phyloP scores from a whole-genome alignment of 305 asterid species.

The Caryopteris hybrid region DNA sequence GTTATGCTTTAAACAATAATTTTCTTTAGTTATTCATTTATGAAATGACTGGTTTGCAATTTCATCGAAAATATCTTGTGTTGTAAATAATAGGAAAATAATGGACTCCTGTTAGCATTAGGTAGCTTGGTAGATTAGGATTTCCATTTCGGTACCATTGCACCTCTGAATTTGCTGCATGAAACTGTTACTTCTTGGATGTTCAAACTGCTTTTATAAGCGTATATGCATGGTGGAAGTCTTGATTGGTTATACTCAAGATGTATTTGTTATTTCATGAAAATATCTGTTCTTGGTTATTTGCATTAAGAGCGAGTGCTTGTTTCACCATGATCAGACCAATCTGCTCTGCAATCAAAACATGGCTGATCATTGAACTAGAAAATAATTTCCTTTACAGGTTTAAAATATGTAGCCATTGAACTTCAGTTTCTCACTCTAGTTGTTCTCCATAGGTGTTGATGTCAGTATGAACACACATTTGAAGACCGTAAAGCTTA shows the following conservation, averaged over 20 bases:
- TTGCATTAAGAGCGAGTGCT: not conserved
- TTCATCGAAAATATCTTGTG: not conserved
- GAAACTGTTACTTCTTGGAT: not conserved
- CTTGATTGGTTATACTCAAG: not conserved
- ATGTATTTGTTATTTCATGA: not conserved
- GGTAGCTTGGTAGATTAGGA: not conserved
- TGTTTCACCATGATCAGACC: not conserved
- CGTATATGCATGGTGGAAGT: not conserved
- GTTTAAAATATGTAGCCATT: not conserved
- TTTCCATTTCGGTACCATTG: not conserved
- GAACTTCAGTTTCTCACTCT: conserved; percentile 3
- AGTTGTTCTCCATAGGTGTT: conserved; percentile 44
- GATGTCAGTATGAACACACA: conserved; percentile 84
- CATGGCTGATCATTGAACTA: not conserved
- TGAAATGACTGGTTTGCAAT: not conserved
- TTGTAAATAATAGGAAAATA: not conserved
- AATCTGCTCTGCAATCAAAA: not conserved
- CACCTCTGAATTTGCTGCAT: not conserved
- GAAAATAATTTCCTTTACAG: not conserved
- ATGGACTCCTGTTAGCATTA: not conserved
- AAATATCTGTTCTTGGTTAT: not conserved
- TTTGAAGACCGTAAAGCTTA: conserved; percentile 72
- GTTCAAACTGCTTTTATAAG: not conserved
- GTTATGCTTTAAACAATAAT: not conserved
- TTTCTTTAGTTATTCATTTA: not conserved